Evolutionary conservation across 331 rosid genomes (phyloP).

Genomic region (Cydonia oblonga): DNA sequence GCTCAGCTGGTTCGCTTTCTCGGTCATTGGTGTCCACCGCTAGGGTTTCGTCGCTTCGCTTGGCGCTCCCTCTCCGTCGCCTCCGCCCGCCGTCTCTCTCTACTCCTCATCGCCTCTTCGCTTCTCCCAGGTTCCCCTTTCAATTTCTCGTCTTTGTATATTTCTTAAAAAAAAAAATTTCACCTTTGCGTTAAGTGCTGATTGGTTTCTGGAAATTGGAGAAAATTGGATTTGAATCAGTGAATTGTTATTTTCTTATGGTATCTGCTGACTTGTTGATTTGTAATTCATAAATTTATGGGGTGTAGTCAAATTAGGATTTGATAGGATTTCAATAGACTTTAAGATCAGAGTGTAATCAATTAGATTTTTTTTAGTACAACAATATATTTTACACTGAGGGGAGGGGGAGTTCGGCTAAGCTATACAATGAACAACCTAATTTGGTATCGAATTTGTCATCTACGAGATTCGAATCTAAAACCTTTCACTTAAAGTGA

Average conservation of each 20-base stretch:
- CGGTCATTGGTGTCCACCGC: constrained; percentile 59
- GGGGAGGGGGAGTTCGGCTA: no score
- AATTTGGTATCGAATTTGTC: no score
- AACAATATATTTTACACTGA: no score
- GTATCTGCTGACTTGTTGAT: background rate
- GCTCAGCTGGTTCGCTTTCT: constrained; percentile 58
- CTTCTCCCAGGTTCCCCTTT: constrained; percentile 45
- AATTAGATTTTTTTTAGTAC: no score
- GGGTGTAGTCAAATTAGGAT: no score
- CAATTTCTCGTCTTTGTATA: background rate
- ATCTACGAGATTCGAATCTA: no score
- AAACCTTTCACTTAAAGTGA: no score
- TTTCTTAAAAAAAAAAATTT: background rate
- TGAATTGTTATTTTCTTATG: background rate
- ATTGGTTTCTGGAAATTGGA: background rate
- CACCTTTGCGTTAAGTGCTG: background rate
- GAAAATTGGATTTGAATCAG: background rate
- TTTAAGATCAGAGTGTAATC: background rate
- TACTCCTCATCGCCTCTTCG: constrained; percentile 54
- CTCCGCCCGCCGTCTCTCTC: constrained; percentile 47
- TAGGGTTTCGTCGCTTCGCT: constrained; percentile 52
- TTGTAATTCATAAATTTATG: background rate
- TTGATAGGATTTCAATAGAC: background rate
- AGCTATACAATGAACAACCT: no score
- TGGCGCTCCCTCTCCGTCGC: constrained; percentile 50